Base-by-base conservation (phyloP, 805 yeast genomes). In the Komagataella ulmi region DNA sequence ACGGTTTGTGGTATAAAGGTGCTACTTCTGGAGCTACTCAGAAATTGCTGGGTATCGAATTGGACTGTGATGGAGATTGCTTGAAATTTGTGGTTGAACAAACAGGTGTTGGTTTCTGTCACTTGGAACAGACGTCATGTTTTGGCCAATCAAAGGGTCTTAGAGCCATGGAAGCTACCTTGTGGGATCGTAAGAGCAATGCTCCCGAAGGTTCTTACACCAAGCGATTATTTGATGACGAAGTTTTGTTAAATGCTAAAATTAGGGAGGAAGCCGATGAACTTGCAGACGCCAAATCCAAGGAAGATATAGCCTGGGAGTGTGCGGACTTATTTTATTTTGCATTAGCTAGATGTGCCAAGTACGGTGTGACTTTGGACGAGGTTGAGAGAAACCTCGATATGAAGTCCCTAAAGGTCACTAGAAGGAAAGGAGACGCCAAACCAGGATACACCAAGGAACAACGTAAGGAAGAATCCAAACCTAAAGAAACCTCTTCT, bases 131-230 rank as follows among this genome's bases (percentile, higher is more conserved):
- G 45, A 72, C 76, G 57, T 79, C 96, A 8, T 93, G 99, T 65
- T 93, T 93, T 67, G 86, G 93, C 47, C 68, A 74, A 44, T 75
- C 81, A 46, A 58, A 62, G 6, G 98, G 98, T 1, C 68, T 91
- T 49, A 64, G 77, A 10, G 75, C 77, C 55, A 74, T 93, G 55
- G 95, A 90, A 61, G 63, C 69, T 51, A 80, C 88, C 3, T 74
- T 93, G 53, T 64, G 69, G 21, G 75, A 78, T 47, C 79, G 99
- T 63, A 68, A 76, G 51, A 63, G 58, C 10, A 71, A 72, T 59
- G 95, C 98, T 2, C 96, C 96, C 17, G 87, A 75, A 56, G 97
- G 96, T 1, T 90, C 97, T n/a, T 93, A 93, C 71, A 91, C 99
- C 14, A 81, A 84, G 62, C 77, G 99, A 56, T 72, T 93, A 55